Percentiles rank a stretch among this genome's conserved stretches.
Conservation (phyloP, 495 filamentous ascomycete species). For the Hypoxylon perforatum region DNA sequence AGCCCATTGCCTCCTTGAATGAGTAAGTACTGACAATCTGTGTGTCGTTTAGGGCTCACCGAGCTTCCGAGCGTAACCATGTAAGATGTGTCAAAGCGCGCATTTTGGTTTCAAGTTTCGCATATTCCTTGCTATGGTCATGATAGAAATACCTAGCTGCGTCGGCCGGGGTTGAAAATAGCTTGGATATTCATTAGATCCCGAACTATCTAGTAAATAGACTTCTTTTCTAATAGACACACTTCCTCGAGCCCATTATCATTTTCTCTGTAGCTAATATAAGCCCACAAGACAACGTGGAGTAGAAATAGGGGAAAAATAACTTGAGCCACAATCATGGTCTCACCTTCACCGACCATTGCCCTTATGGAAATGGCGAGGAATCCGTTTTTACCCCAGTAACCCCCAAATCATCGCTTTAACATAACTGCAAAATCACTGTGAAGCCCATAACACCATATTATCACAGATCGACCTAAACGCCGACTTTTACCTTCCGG, state of each 20-base stretch:
- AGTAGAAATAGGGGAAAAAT: neutral
- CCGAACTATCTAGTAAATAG: slow-evolving; percentile 22
- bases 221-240: slow-evolving; percentile 2
- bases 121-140: slow-evolving; percentile 18
- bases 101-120: slow-evolving; percentile 6
- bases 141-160: slow-evolving; percentile 12
- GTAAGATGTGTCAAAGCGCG: slow-evolving; percentile 9
- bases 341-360: neutral
- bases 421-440: too few relatives aligned
- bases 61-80: slow-evolving; percentile 33
- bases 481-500: neutral
- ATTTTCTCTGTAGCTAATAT: neutral
- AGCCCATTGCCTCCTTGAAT: neutral
- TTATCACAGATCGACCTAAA: neutral
- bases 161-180: slow-evolving; percentile 10
- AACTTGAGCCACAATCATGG: neutral
- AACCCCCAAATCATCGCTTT: neutral
- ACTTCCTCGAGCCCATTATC: neutral
- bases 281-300: too few relatives aligned
- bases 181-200: slow-evolving; percentile 22
- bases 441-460: slow-evolving; percentile 9
- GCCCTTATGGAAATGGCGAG: neutral
- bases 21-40: slow-evolving; percentile 21
- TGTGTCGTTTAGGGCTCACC: slow-evolving; percentile 25
- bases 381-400: neutral